Evolutionary conservation across 202 grass and related monocot genomes (phyloP).

Genomic region (Hordeum pubiflorum): DNA sequence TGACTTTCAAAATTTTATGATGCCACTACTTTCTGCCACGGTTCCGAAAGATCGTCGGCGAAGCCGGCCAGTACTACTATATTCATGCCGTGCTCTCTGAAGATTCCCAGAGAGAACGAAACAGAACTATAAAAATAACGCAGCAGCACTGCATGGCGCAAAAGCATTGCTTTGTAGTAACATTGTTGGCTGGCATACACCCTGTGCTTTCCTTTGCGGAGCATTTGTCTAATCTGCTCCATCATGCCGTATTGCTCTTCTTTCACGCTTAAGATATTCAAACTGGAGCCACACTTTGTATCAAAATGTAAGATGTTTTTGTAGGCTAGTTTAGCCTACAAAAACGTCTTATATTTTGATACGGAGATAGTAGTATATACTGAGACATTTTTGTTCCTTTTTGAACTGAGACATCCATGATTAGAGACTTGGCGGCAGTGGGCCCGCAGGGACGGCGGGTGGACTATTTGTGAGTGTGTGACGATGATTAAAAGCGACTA

Average conservation of each 20-base stretch:
- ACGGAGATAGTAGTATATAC: neutral
- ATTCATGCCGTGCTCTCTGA: constrained; percentile 10
- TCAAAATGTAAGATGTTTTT: no score
- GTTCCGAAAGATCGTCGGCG: constrained; percentile 11
- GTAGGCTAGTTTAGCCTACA: no score
- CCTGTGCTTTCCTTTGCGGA: neutral
- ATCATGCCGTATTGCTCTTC: neutral
- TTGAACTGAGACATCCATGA: constrained; percentile 13
- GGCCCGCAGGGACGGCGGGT: neutral
- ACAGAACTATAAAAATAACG: neutral
- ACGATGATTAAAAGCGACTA: constrained; percentile 11
- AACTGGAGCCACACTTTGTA: neutral
- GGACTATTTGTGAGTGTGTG: neutral
- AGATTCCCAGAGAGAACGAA: constrained; percentile 19
- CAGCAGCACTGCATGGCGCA: neutral
- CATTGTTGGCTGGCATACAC: constrained; percentile 30
- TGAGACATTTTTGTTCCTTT: neutral
- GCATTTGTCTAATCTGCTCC: neutral
- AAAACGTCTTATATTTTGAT: no score
- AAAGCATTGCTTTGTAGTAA: constrained; percentile 29
- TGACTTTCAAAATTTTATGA: neutral
- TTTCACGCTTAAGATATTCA: constrained; percentile 20
- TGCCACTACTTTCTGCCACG: neutral
- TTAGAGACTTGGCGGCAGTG: neutral
- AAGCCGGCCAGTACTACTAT: neutral